phyloP scores from a whole-genome alignment of 2,329 filamentous ascomycete species.

The Trichoderma sp. region DNA sequence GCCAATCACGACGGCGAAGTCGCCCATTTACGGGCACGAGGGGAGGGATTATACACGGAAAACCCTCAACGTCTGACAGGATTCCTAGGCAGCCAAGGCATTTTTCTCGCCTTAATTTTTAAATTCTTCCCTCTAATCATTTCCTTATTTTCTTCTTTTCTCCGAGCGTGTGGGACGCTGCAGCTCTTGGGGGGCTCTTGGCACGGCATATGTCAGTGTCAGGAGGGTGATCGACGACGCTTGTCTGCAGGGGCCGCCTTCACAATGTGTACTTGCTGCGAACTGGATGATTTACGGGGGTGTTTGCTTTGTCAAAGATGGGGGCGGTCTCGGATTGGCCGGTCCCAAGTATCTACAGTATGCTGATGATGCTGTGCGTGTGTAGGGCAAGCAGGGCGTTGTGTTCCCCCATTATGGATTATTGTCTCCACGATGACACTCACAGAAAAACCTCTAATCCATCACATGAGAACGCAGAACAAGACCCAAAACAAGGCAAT shows the following conservation, averaged over 20 bases:
- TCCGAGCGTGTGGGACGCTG: neutral
- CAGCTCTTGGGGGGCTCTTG: neutral
- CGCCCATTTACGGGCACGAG: neutral
- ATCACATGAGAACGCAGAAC: neutral
- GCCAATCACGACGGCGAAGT: neutral
- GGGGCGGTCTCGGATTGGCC: neutral
- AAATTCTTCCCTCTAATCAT: too few species aligned
- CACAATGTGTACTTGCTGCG: neutral
- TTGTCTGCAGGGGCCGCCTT: neutral
- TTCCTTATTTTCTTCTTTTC: neutral
- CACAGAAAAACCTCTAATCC: neutral
- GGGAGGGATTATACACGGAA: neutral
- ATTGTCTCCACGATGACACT: neutral
- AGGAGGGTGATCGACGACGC: conserved; percentile 5
- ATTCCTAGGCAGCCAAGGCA: neutral
- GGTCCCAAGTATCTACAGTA: neutral
- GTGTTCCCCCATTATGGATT: neutral
- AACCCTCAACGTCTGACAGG: neutral
- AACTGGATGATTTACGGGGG: neutral
- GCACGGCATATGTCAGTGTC: neutral
- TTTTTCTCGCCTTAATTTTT: neutral
- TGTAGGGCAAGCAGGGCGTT: neutral
- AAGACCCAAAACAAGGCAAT: neutral
- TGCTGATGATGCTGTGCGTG: neutral
- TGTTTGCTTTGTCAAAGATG: neutral